Base-by-base conservation (phyloP, 768 basidiomycete species). In the Lentinula detonsa region DNA sequence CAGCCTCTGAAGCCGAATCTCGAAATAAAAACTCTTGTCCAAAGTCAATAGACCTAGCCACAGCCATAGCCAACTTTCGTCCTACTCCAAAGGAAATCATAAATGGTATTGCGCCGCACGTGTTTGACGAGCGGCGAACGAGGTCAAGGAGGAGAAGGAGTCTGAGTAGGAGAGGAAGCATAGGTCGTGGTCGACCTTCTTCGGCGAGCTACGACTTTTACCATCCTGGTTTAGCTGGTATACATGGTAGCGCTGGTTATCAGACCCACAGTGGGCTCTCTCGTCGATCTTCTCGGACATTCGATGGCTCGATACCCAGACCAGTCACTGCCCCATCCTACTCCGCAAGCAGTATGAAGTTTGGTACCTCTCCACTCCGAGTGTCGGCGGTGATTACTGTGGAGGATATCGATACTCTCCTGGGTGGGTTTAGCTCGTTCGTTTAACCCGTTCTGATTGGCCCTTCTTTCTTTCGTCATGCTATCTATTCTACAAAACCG, bases 91-190 rank as follows among this genome's bases (percentile, higher is more conserved):
- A 74, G 51, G 75, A 79, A 58, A 71, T 79, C 35, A 75, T 80
- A 61, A 74, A 70, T 42, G 78, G 76, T 9, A 77, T 79, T 55
- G 79, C 78, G 37, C 79, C 79, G 23, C 78, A 79, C 62, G 73
- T 79, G 34, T 75, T 78, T 58, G 78, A 78, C 55, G 78, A 80
- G 48, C 57, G 54, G 50, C 67, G 72, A 43, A 68, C 71, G 37
- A 70, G 66, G 50, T 33, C 56, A 35, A 39, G 59, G 15, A 40
- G 55, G 15, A 40, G 55, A 56, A 43, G 39, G 28, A 40, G 40
- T 15, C 9, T 56, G 37, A 56, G n/a, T 11, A 50, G 50, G 33
- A 59, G 58, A 57, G 39, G 56, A n/a, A 42, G 42, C 10, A 13
- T 31, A 10, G 31, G 42, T 42, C 31, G 31, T 40, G 42, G 39